phyloP scores from a whole-genome alignment of 352 stramenopile species.

The Aphanomyces invadans region DNA sequence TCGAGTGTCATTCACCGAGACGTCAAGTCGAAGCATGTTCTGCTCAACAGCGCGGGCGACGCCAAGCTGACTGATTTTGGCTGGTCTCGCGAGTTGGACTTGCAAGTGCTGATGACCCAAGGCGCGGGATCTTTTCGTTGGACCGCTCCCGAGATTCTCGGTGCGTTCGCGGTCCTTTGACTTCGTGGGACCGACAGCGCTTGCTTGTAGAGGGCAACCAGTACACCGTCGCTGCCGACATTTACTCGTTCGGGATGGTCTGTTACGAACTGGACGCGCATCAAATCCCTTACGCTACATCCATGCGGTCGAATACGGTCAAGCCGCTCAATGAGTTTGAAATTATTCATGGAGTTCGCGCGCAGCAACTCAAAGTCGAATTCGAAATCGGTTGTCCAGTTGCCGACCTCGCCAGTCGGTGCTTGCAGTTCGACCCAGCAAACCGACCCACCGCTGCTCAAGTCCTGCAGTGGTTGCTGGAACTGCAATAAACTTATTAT shows the following conservation, averaged over 20 bases:
- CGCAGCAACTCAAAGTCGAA: neutral
- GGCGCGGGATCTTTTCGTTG: slow-evolving; percentile 10
- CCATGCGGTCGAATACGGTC: neutral
- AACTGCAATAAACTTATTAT: neutral
- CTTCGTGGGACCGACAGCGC: too few species aligned
- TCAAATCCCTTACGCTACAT: neutral
- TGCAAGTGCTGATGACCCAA: slow-evolving; percentile 11
- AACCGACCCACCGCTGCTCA: neutral
- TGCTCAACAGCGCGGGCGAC: slow-evolving; percentile 13
- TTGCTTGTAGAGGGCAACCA: slow-evolving; percentile 10
- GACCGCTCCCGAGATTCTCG: slow-evolving; percentile 16
- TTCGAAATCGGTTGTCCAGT: slow-evolving; percentile 3
- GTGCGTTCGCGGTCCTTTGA: too few species aligned
- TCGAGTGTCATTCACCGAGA: slow-evolving; percentile 20
- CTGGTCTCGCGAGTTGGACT: slow-evolving; percentile 2
- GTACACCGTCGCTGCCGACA: slow-evolving; percentile 16
- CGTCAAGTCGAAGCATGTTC: slow-evolving; percentile 22
- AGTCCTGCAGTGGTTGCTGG: neutral
- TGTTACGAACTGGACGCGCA: slow-evolving; percentile 13
- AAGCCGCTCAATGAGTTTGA: slow-evolving; percentile 22
- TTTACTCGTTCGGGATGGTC: slow-evolving; percentile 25
- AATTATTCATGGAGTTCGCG: slow-evolving; percentile 7
- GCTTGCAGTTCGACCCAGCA: neutral
- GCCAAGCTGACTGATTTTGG: slow-evolving; percentile 23
- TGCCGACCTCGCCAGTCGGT: neutral